Percentiles rank a stretch among this genome's conserved stretches.
These are phyloP conservation scores for Trametes cinnabarina DNA, from an alignment of 768 basidiomycete genomes.

Conservation along the genomic window DNA sequence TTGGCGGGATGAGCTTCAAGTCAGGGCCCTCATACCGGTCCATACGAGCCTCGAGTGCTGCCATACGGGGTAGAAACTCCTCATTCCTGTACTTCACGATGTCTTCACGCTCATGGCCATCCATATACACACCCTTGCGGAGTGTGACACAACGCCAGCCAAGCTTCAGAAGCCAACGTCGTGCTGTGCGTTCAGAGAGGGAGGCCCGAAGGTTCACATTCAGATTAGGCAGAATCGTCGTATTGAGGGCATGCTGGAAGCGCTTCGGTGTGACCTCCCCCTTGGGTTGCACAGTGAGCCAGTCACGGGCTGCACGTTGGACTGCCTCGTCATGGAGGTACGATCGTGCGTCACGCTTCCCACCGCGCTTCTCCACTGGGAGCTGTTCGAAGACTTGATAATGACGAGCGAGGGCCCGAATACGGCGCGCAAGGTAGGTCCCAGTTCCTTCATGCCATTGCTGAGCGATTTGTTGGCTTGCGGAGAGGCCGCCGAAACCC, in stretches of 20 bases:
- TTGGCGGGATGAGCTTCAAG: neutral
- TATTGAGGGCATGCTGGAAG: neutral
- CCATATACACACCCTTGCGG: slow-evolving; percentile 16
- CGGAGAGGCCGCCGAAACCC: no score
- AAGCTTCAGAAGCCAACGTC: slow-evolving; percentile 11
- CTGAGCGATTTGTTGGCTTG: no score
- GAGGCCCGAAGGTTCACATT: neutral
- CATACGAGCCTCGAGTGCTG: slow-evolving; percentile 22
- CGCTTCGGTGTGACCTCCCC: neutral
- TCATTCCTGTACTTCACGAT: slow-evolving; percentile 10
- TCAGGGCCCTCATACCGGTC: slow-evolving; percentile 5
- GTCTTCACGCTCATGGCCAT: slow-evolving; percentile 20
- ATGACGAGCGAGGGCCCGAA: neutral
- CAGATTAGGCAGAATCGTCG: neutral
- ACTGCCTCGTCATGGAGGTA: neutral
- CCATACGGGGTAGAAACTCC: slow-evolving; percentile 23
- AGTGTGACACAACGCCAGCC: neutral
- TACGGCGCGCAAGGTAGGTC: neutral
- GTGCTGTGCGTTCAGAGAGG: slow-evolving; percentile 5
- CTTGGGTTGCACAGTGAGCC: neutral
- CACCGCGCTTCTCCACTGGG: neutral
- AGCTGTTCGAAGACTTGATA: neutral
- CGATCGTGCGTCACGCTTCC: neutral
- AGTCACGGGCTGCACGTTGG: neutral
- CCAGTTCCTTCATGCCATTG: no score